Percentiles rank a stretch among this genome's conserved stretches.
phyloP scores from a whole-genome alignment of 2,329 filamentous ascomycete species.

The Sclerotinia borealis region DNA sequence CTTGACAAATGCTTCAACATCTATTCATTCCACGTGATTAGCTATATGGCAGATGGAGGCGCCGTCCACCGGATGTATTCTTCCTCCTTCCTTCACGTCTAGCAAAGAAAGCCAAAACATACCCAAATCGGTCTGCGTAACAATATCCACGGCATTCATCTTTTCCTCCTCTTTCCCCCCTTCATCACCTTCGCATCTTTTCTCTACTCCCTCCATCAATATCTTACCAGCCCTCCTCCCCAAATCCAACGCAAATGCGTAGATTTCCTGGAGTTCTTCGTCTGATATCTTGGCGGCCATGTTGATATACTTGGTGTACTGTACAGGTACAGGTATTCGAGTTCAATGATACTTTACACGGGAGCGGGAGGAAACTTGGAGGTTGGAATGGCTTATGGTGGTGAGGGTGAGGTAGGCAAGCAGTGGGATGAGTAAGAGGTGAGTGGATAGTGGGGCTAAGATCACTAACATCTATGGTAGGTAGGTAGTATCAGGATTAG shows the following conservation, averaged over 20 bases:
- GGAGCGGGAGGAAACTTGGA: not conserved
- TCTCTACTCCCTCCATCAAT: constrained; percentile 58
- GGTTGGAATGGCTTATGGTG: not conserved
- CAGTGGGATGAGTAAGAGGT: not conserved
- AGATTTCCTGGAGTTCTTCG: constrained; percentile 56
- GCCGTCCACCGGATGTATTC: not conserved
- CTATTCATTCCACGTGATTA: constrained; percentile 35
- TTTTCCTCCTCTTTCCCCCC: constrained; percentile 49
- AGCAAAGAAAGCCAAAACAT: constrained; percentile 20
- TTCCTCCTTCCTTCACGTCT: too few relatives aligned
- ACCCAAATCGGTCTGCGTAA: constrained; percentile 72
- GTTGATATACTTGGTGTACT: not conserved
- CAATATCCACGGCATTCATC: constrained; percentile 69
- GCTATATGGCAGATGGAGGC: too few relatives aligned
- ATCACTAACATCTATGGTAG: too few relatives aligned
- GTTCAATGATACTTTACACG: too few relatives aligned
- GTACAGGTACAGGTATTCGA: too few relatives aligned
- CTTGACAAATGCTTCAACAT: constrained; percentile 67
- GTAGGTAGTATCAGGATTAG: not conserved
- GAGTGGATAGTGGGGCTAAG: not conserved
- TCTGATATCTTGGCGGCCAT: constrained; percentile 2
- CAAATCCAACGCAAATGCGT: constrained; percentile 63
- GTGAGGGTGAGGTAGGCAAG: not conserved
- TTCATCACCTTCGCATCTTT: constrained; percentile 33
- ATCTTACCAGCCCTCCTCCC: constrained; percentile 64